These are phyloP conservation scores for Rhizophora mangle DNA, from an alignment of 345 rosid species.

Conservation along the genomic window DNA sequence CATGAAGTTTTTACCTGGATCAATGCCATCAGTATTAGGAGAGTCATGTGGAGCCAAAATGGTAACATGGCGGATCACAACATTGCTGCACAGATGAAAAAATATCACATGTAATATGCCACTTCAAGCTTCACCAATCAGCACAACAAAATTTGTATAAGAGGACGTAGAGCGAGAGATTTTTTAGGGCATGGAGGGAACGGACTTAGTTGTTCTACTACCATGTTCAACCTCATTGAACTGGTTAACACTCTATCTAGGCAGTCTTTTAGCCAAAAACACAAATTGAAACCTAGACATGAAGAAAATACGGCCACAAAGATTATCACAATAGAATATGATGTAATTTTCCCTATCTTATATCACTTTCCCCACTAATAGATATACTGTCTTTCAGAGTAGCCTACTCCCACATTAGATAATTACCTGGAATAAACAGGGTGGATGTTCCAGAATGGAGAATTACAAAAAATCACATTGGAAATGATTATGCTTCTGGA, in stretches of 20 bases:
- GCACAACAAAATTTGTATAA: background rate
- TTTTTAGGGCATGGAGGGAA: too few species aligned
- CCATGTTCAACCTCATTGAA: too few species aligned
- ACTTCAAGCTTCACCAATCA: background rate
- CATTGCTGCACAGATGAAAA: conserved; percentile 45
- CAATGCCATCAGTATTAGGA: conserved; percentile 95
- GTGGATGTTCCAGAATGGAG: conserved; percentile 97
- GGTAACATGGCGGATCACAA: conserved; percentile 75
- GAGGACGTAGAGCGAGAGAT: background rate
- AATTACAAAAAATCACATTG: conserved; percentile 69
- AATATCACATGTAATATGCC: conserved; percentile 5
- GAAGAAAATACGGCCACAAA: too few species aligned
- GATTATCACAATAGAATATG: too few species aligned
- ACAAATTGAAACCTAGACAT: too few species aligned
- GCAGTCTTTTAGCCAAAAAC: too few species aligned
- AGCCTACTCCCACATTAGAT: background rate
- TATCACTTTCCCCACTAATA: background rate
- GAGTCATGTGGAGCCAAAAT: conserved; percentile 88
- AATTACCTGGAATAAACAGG: conserved; percentile 89
- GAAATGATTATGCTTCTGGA: conserved; percentile 73
- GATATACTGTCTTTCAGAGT: background rate
- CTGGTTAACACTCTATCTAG: too few species aligned
- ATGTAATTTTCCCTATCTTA: background rate
- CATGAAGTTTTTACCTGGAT: conserved; percentile 57
- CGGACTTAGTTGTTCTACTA: too few species aligned